A percentile compares a stretch with the other conserved stretches of the same genome.
phyloP scores from a whole-genome alignment of 1,139 yeast species.

The Neolecta irregularis region DNA sequence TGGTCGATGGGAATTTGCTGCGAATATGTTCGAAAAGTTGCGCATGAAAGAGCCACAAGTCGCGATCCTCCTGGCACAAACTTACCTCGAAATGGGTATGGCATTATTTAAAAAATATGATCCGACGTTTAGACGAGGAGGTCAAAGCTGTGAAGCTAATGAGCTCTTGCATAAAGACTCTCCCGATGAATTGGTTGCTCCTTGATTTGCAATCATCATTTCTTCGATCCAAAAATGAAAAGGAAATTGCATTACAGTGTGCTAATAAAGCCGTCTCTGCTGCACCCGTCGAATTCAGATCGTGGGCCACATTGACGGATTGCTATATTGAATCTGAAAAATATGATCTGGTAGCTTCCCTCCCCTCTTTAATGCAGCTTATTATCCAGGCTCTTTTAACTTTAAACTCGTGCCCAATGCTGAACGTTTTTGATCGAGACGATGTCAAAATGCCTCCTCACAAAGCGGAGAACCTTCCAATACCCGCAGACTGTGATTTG shows the following conservation, averaged over 20 bases:
- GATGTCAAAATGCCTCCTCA: conserved; percentile 42
- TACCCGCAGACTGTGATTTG: conserved; percentile 58
- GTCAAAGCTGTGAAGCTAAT: conserved; percentile 57
- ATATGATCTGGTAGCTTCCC: conserved; percentile 30
- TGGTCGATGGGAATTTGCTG: conserved; percentile 44
- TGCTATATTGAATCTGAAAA: conserved; percentile 58
- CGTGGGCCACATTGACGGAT: conserved; percentile 66
- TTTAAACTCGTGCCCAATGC: conserved; percentile 87
- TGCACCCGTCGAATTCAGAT: conserved; percentile 68
- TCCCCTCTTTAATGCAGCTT: neutral
- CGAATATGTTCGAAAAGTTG: conserved; percentile 35
- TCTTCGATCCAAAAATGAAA: conserved; percentile 47
- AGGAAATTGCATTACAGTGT: conserved; percentile 57
- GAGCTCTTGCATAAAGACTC: conserved; percentile 40
- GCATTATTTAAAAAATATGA: neutral
- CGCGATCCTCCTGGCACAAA: conserved; percentile 45
- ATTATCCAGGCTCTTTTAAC: conserved; percentile 48
- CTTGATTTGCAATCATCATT: conserved; percentile 54
- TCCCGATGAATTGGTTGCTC: conserved; percentile 48
- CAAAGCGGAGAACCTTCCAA: conserved; percentile 56
- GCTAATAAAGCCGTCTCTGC: conserved; percentile 64
- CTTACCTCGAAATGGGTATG: conserved; percentile 28
- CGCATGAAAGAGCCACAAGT: conserved; percentile 34
- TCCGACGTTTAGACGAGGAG: conserved; percentile 43
- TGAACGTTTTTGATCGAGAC: conserved; percentile 47